These are phyloP conservation scores for Boletus semigastroideus DNA, from an alignment of 1,284 basidiomycete genomes.

Conservation along the genomic window DNA sequence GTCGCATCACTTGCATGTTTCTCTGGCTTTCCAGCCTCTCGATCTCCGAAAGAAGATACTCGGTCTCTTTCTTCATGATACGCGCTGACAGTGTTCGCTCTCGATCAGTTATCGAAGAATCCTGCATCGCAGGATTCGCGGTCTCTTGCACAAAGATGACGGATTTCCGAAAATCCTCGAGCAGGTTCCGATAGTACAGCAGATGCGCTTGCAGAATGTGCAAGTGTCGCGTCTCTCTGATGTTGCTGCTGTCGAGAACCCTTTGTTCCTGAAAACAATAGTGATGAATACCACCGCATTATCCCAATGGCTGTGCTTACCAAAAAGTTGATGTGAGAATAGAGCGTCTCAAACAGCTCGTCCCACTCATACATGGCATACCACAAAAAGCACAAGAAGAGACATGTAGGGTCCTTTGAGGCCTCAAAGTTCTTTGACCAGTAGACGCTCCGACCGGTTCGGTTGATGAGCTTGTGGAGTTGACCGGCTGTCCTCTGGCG, in stretches of 20 bases:
- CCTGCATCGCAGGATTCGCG: slow-evolving; percentile 42
- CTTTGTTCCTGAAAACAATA: slow-evolving; percentile 42
- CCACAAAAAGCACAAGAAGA: slow-evolving; percentile 52
- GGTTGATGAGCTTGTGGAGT: slow-evolving; percentile 41
- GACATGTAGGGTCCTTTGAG: slow-evolving; percentile 49
- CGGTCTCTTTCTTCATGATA: slow-evolving; percentile 44
- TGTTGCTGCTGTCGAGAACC: slow-evolving; percentile 39
- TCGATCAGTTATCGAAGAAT: slow-evolving; percentile 15
- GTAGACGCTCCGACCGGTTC: slow-evolving; percentile 52
- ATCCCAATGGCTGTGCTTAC: slow-evolving; percentile 24
- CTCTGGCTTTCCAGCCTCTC: slow-evolving; percentile 43
- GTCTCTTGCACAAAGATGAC: slow-evolving; percentile 47
- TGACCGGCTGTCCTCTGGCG: slow-evolving; percentile 37
- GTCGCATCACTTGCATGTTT: slow-evolving; percentile 44
- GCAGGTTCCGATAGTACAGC: slow-evolving; percentile 49
- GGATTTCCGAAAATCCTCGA: slow-evolving; percentile 50
- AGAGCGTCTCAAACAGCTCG: slow-evolving; percentile 48
- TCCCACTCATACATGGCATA: slow-evolving; percentile 59
- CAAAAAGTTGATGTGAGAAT: slow-evolving; percentile 44
- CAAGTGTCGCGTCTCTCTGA: slow-evolving; percentile 46
- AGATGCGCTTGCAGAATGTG: slow-evolving; percentile 55
- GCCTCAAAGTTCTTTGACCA: slow-evolving; percentile 49
- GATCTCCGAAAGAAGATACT: slow-evolving; percentile 45
- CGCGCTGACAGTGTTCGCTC: slow-evolving; percentile 18
- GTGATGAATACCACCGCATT: background rate